Conservation (phyloP, 1,284 basidiomycete genomes). For the Sporisorium reilianum region DNA sequence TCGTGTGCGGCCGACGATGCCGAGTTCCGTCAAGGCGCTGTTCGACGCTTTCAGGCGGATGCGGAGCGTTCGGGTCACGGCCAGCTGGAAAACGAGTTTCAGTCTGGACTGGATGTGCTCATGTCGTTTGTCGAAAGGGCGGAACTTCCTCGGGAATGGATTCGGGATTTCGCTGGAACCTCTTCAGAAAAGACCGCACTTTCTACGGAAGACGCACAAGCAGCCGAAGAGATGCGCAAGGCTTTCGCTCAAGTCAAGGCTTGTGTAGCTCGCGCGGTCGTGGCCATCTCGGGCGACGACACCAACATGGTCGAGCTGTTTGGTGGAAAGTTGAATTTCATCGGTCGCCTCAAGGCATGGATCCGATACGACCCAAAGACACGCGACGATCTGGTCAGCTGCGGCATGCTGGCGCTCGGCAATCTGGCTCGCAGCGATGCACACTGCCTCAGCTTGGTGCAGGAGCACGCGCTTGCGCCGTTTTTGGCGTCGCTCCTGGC, state of each 20-base stretch:
- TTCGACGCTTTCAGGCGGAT: conserved; percentile 3
- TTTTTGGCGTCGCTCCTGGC: conserved; percentile 48
- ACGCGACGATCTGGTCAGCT: conserved; percentile 83
- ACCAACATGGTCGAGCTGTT: conserved; percentile 80
- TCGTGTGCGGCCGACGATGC: conserved; percentile 37
- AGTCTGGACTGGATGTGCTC: conserved; percentile 36
- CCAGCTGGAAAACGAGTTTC: conserved; percentile 11
- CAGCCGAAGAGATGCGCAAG: conserved; percentile 74
- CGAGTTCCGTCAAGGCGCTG: conserved; percentile 27
- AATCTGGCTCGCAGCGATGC: conserved; percentile 76
- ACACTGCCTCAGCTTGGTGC: conserved; percentile 57
- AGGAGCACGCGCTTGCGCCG: conserved; percentile 50
- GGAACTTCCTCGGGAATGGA: conserved; percentile 43
- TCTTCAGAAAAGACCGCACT: not conserved
- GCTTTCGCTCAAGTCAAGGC: conserved; percentile 84
- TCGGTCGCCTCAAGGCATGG: conserved; percentile 82
- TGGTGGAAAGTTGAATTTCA: conserved; percentile 71
- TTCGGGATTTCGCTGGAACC: conserved; percentile 3
- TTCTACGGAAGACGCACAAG: conserved; percentile 30
- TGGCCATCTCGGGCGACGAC: conserved; percentile 85
- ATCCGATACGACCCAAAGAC: conserved; percentile 71
- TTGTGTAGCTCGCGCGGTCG: conserved; percentile 83
- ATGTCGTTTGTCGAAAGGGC: conserved; percentile 56
- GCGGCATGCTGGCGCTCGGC: conserved; percentile 82
- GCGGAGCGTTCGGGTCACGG: not conserved